Base-by-base conservation (phyloP, 2,329 filamentous ascomycete genomes). In the Thielaviopsis euricoi region DNA sequence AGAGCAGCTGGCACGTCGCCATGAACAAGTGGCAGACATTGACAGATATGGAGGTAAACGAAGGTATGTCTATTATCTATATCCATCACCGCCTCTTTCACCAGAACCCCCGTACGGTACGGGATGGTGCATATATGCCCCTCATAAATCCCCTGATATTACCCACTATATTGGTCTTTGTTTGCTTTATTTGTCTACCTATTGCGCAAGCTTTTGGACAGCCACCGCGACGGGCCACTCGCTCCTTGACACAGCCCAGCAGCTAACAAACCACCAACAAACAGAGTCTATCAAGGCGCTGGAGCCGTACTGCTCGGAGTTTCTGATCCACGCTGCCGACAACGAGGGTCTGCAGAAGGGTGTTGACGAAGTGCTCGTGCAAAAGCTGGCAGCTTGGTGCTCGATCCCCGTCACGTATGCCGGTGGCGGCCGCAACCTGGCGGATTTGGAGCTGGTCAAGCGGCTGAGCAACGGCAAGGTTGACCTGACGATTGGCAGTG, bases 21-120 rank as follows among this genome's bases (percentile, higher is more conserved):
- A 98, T 95, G 85, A 88, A 98, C 71, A 95, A 95, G 70, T 98
- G 93, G 93, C 93, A 97, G 76, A 95, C 89, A 1, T 85, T 97
- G 58, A 97, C 93, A 1, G 88, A 96, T 66, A 95, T 95, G 83
- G 89, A 96, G 68, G 82, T 98, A 63, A 91, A 85, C 62, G 76
- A 87, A 76, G 87, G 91, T 90, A 72, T 62, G 70, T 64, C 29
- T 33, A 33, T 33, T 6, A 10, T 10, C 29, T 6, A 10, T 10
- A 6, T 33, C 29, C 29, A 33, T 10, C 29, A 33, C 29, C n/a
- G n/a, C n/a, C n/a, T n/a, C n/a, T n/a, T n/a, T n/a, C n/a, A n/a
- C n/a, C n/a, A n/a, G n/a, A n/a, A n/a, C n/a, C n/a, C n/a, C n/a
- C n/a, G n/a, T 33, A 33, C 29, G 5, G 7, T 10, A 33, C 29